Conservation (phyloP, 805 yeast species). For the Candida vaughaniae region DNA sequence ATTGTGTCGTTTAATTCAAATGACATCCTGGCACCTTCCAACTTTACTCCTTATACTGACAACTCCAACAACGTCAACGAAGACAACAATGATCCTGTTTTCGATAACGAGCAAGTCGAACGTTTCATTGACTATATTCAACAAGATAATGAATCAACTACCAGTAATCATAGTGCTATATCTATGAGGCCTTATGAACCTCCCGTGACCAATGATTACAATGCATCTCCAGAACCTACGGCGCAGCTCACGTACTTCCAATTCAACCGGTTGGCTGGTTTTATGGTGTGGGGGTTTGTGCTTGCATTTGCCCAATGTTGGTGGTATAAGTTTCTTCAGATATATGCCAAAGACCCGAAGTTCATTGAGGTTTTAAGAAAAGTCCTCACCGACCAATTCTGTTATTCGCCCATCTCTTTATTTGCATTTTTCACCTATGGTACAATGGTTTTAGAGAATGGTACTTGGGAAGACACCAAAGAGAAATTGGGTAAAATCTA, state of each 20-base stretch:
- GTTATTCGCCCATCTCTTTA: slow-evolving; percentile 84
- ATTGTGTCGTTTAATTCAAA: slow-evolving; percentile 20
- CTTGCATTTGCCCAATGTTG: slow-evolving; percentile 81
- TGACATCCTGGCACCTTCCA: slow-evolving; percentile 8
- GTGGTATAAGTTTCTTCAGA: slow-evolving; percentile 85
- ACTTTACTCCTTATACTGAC: not conserved
- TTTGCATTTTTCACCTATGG: slow-evolving; percentile 82
- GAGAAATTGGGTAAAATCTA: slow-evolving; percentile 66
- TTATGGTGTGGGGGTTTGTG: slow-evolving; percentile 83
- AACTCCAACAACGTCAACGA: not conserved
- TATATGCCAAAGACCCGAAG: slow-evolving; percentile 80
- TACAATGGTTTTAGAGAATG: slow-evolving; percentile 75
- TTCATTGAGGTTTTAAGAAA: slow-evolving; percentile 81
- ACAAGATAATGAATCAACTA: slow-evolving; percentile 23
- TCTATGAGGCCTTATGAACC: slow-evolving; percentile 12
- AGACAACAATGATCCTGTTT: slow-evolving; percentile 9
- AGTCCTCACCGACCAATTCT: slow-evolving; percentile 84
- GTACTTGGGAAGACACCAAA: slow-evolving; percentile 61
- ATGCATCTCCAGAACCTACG: not conserved
- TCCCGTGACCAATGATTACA: not conserved
- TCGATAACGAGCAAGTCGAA: slow-evolving; percentile 2
- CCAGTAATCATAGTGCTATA: slow-evolving; percentile 6
- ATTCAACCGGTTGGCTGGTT: slow-evolving; percentile 71
- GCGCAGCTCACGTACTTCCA: slow-evolving; percentile 47
- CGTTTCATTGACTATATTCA: slow-evolving; percentile 34